phyloP scores from a whole-genome alignment of 2,329 filamentous ascomycete genomes.

The Colletotrichum noveboracense region DNA sequence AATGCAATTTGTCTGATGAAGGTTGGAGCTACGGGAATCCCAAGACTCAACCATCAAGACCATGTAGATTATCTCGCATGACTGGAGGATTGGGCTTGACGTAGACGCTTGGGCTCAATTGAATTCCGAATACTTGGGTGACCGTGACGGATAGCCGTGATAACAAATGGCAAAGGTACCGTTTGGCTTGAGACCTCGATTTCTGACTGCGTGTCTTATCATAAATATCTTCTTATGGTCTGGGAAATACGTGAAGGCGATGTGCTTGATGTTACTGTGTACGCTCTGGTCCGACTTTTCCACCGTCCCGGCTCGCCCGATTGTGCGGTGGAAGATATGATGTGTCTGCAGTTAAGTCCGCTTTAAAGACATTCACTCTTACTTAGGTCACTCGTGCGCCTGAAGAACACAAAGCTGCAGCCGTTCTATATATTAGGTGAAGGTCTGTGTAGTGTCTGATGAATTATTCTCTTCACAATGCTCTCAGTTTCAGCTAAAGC shows the following conservation, averaged over 20 bases:
- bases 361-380: not conserved
- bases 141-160: not conserved
- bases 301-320: not conserved
- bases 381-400: too few relatives aligned
- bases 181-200: not conserved
- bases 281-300: too few relatives aligned
- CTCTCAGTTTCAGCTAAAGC: too few relatives aligned
- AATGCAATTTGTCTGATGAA: not conserved
- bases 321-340: not conserved
- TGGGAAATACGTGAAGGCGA: not conserved
- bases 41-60: not conserved
- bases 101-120: rapidly evolving
- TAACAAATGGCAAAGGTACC: not conserved
- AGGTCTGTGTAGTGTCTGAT: too few relatives aligned
- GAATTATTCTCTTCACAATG: too few relatives aligned
- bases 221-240: rapidly evolving
- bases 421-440: too few relatives aligned
- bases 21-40: rapidly evolving
- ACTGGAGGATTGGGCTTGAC: not conserved
- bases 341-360: not conserved
- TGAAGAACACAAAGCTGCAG: too few relatives aligned
- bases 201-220: too few relatives aligned
- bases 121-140: not conserved
- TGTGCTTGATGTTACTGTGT: not conserved
- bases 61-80: rapidly evolving